Percentiles rank a stretch among this genome's conserved stretches.
phyloP scores from a whole-genome alignment of 345 rosid genomes.

The Arabis alpina region DNA sequence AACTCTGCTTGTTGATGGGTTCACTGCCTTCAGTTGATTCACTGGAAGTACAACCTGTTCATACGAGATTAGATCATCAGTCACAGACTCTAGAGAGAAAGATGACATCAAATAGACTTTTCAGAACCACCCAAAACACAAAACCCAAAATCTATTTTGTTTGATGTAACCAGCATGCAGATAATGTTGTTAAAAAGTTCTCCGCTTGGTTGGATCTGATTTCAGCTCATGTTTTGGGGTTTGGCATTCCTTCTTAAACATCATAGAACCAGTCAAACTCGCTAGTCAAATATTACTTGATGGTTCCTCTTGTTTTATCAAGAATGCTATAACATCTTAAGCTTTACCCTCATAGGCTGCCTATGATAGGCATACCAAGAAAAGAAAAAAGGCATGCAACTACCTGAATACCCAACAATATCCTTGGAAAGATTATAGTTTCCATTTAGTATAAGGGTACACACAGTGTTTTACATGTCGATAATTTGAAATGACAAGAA shows the following conservation, averaged over 20 bases:
- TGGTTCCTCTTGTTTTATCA: not conserved
- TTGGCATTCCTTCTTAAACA: not conserved
- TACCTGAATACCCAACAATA: not conserved
- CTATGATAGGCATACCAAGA: slow-evolving; percentile 6
- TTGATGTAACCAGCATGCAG: not conserved
- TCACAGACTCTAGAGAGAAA: not conserved
- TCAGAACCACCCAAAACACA: not conserved
- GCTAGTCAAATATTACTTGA: not conserved
- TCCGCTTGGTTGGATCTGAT: not conserved
- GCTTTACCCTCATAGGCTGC: not conserved
- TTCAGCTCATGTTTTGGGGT: slow-evolving; percentile 3
- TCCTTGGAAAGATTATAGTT: not conserved
- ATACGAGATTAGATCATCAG: slow-evolving; percentile 19
- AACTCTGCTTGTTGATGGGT: slow-evolving; percentile 77
- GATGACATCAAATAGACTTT: not conserved
- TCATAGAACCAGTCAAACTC: slow-evolving; percentile 1
- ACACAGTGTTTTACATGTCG: not conserved
- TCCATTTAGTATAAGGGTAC: not conserved
- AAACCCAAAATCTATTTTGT: slow-evolving; percentile 1
- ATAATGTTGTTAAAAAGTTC: not conserved
- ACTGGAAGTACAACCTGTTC: slow-evolving; percentile 71
- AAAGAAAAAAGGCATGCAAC: not conserved
- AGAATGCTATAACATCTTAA: not conserved
- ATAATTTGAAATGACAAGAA: not conserved
- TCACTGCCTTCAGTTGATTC: slow-evolving; percentile 72